Conservation (phyloP, 2,329 filamentous ascomycete genomes). For the Mycosphaerella sp. region DNA sequence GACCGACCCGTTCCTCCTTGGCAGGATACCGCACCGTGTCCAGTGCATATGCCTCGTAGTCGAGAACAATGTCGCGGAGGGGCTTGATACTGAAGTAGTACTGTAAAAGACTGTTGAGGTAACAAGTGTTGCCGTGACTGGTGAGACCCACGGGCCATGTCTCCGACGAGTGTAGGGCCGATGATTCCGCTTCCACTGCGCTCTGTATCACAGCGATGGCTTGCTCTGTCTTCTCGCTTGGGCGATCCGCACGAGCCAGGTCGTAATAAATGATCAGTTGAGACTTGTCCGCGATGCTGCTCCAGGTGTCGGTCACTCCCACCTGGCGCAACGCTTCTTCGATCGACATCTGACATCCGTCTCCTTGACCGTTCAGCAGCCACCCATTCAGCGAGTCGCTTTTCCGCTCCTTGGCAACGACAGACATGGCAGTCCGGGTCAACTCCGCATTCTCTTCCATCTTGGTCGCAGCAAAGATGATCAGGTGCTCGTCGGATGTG, state of each 20-base stretch:
- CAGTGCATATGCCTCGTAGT: constrained; percentile 66
- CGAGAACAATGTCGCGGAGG: constrained; percentile 70
- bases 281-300: constrained; percentile 20
- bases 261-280: constrained; percentile 23
- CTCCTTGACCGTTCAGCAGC: constrained; percentile 47
- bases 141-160: constrained; percentile 73
- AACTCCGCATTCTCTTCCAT: constrained; percentile 47
- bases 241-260: constrained; percentile 22
- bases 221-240: constrained; percentile 31
- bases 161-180: constrained; percentile 18
- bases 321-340: constrained; percentile 49
- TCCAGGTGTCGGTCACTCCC: constrained; percentile 22
- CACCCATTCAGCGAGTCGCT: constrained; percentile 50
- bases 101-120: constrained; percentile 91
- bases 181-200: constrained; percentile 18
- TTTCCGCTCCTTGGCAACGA: constrained; percentile 54
- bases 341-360: constrained; percentile 49
- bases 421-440: constrained; percentile 49
- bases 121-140: constrained; percentile 97
- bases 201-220: constrained; percentile 30
- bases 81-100: constrained; percentile 87
- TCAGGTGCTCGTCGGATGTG: constrained; percentile 52
- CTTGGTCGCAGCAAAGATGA: constrained; percentile 52
- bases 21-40: constrained; percentile 59
- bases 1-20: constrained; percentile 65